These are phyloP conservation scores for Claviceps sp. DNA, from an alignment of 2,329 filamentous ascomycete species.

Conservation along the genomic window DNA sequence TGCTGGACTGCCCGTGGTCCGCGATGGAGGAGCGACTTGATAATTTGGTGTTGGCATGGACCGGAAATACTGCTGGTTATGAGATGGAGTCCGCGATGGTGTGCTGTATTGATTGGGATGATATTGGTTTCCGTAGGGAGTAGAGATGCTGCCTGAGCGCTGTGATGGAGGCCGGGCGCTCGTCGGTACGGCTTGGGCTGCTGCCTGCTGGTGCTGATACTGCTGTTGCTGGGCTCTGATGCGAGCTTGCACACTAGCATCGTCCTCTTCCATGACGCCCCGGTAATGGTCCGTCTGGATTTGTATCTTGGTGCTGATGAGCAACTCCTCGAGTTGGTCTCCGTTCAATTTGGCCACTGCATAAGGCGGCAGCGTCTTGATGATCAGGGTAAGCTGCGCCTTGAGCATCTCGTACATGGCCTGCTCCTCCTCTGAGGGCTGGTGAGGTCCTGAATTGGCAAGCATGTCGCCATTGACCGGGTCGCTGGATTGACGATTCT, in stretches of 20 bases:
- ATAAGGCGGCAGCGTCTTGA: constrained; percentile 67
- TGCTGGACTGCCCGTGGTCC: constrained; percentile 16
- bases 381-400: constrained; percentile 58
- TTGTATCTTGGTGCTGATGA: constrained; percentile 67
- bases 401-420: constrained; percentile 60
- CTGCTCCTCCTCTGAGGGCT: constrained; percentile 50
- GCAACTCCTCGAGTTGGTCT: constrained; percentile 69
- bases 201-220: constrained; percentile 7
- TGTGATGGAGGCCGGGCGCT: constrained; percentile 19
- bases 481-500: constrained; percentile 46
- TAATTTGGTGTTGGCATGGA: constrained; percentile 24
- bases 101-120: constrained; percentile 33
- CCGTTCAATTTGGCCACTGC: constrained; percentile 77
- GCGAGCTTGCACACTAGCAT: constrained; percentile 43
- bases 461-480: constrained; percentile 56
- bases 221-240: constrained; percentile 26
- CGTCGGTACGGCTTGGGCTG: constrained; percentile 14
- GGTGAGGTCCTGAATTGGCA: constrained; percentile 50
- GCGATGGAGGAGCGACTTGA: constrained; percentile 25
- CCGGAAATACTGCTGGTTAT: constrained; percentile 32
- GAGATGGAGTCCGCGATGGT: constrained; percentile 30
- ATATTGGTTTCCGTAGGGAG: constrained; percentile 30
- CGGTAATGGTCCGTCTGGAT: constrained; percentile 60
- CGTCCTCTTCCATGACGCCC: constrained; percentile 76
- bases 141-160: constrained; percentile 25